phyloP scores from a whole-genome alignment of 768 basidiomycete species.

The Podaxis pistillaris region DNA sequence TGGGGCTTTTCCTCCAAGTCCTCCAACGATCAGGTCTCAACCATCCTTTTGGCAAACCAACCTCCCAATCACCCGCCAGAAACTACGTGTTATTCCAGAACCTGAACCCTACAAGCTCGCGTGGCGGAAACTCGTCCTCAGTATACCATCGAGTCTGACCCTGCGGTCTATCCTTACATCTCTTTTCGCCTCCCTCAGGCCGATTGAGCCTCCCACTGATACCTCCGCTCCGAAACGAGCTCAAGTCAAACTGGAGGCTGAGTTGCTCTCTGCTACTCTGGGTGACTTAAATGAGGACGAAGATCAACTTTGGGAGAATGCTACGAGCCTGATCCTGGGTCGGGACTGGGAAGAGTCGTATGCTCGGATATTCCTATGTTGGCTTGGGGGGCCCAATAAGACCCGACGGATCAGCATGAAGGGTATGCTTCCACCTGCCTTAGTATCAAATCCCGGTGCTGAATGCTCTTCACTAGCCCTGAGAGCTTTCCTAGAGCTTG shows the following conservation, averaged over 20 bases:
- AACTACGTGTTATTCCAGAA: constrained; percentile 28
- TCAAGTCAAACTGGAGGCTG: constrained; percentile 51
- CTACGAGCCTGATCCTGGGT: constrained; percentile 46
- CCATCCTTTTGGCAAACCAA: constrained; percentile 66
- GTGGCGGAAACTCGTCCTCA: constrained; percentile 48
- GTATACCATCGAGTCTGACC: constrained; percentile 47
- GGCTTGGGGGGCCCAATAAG: constrained; percentile 50
- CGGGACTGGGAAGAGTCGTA: constrained; percentile 60
- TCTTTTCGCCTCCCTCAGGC: constrained; percentile 48
- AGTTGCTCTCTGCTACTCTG: constrained; percentile 49
- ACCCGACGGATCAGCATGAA: constrained; percentile 26
- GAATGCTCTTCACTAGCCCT: constrained; percentile 35
- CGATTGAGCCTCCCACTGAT: constrained; percentile 29
- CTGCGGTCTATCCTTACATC: constrained; percentile 61
- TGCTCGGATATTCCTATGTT: constrained; percentile 66
- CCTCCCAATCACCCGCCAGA: constrained; percentile 45
- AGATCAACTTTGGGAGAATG: constrained; percentile 51
- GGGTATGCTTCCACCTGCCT: constrained; percentile 23
- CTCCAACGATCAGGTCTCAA: constrained; percentile 53
- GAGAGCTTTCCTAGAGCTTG: constrained; percentile 41
- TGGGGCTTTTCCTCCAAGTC: constrained; percentile 59
- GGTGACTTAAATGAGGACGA: constrained; percentile 45
- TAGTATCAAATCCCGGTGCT: neutral
- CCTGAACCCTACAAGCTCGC: constrained; percentile 39
- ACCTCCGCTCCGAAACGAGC: constrained; percentile 33